Evolutionary conservation across 2,329 filamentous ascomycete species (phyloP).

Genomic region (Didymella exigua): DNA sequence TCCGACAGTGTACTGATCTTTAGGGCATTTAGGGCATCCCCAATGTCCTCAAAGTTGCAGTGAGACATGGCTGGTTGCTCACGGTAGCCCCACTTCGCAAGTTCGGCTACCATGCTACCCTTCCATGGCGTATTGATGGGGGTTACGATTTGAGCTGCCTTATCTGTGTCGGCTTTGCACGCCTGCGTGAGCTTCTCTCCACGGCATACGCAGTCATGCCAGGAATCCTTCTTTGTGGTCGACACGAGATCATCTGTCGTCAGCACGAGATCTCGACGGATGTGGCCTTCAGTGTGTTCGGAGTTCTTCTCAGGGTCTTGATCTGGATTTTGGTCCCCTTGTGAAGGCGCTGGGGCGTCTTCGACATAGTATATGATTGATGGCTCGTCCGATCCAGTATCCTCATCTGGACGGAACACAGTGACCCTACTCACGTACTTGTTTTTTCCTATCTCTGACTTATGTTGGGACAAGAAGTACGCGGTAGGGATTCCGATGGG

Average conservation of each 20-base stretch:
- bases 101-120: not conserved
- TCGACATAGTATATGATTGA: conserved; percentile 7
- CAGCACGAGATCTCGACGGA: not conserved
- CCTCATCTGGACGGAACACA: conserved; percentile 3
- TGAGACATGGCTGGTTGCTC: not conserved
- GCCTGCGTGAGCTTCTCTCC: not conserved
- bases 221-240: not conserved
- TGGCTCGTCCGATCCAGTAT: not conserved
- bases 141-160: not conserved
- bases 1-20: not conserved
- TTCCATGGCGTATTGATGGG: not conserved
- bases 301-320: too few relatives aligned
- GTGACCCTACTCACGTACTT: conserved; percentile 11
- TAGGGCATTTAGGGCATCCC: not conserved
- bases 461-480: conserved; percentile 19
- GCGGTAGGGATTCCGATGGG: not conserved
- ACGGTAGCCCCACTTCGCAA: not conserved
- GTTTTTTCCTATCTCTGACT: conserved; percentile 13
- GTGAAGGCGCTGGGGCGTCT: not conserved
- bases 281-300: not conserved
- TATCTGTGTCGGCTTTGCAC: not conserved
- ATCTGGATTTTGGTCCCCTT: not conserved
- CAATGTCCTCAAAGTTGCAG: not conserved
- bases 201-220: not conserved
- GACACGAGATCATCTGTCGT: not conserved